These are phyloP conservation scores for Kazachstania psychrophila DNA, from an alignment of 805 yeast species.

Conservation along the genomic window DNA sequence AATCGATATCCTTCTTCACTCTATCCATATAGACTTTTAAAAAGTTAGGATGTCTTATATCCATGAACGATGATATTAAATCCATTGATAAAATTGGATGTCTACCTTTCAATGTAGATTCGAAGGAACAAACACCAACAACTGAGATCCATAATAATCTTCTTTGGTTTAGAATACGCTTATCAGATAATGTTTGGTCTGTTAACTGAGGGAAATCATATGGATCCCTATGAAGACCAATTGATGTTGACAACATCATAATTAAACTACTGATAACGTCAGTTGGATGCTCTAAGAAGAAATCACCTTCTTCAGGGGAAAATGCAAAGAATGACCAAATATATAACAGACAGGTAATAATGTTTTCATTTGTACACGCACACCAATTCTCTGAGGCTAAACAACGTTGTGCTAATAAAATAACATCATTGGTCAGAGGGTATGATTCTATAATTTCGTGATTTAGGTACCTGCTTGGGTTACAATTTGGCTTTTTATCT, in stretches of 20 bases:
- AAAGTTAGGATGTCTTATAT: slow-evolving; percentile 13
- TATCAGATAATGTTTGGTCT: slow-evolving; percentile 12
- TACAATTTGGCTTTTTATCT: slow-evolving; percentile 1
- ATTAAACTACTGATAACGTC: slow-evolving; percentile 26
- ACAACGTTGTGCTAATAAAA: slow-evolving; percentile 22
- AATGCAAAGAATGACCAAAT: slow-evolving; percentile 28
- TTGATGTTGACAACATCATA: slow-evolving; percentile 24
- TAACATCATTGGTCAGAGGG: slow-evolving; percentile 21
- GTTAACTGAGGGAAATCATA: slow-evolving; percentile 21
- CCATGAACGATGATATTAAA: slow-evolving; percentile 14
- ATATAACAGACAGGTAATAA: slow-evolving; percentile 23
- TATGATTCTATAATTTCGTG: slow-evolving; percentile 15
- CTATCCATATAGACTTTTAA: slow-evolving; percentile 14
- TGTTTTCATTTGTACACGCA: slow-evolving; percentile 28
- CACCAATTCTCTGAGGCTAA: slow-evolving; percentile 25
- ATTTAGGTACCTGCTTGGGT: slow-evolving; percentile 6
- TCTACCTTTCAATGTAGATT: slow-evolving; percentile 27
- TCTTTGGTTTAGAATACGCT: slow-evolving; percentile 22
- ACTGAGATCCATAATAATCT: slow-evolving; percentile 26
- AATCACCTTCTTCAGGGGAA: slow-evolving; percentile 31
- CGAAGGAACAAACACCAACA: slow-evolving; percentile 19
- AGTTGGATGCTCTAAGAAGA: slow-evolving; percentile 28
- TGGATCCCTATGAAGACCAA: slow-evolving; percentile 29
- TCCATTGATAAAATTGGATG: slow-evolving; percentile 15
- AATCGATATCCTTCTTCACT: slow-evolving; percentile 15